Conservation (phyloP, 148 eudicot genomes). For the Amaranthus palmeri region DNA sequence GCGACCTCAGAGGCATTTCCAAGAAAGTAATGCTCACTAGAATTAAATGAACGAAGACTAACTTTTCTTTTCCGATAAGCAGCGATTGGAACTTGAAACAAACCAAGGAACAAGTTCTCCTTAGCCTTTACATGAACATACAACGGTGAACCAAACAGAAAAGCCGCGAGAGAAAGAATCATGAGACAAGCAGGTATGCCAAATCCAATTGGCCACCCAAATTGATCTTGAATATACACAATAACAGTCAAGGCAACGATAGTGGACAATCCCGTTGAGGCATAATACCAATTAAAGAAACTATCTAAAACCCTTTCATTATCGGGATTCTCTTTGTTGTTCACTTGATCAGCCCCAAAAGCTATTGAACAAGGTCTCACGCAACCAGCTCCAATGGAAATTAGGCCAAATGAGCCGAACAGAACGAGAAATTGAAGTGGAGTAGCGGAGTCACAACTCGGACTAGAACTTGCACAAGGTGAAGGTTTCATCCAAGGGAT, state of each 20-base stretch:
- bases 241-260: slow-evolving; percentile 53
- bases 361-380: slow-evolving; percentile 45
- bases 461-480: slow-evolving; percentile 23
- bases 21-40: slow-evolving; percentile 16
- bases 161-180: slow-evolving; percentile 43
- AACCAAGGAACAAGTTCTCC: slow-evolving; percentile 49
- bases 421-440: slow-evolving; percentile 27
- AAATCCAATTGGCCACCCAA: slow-evolving; percentile 70
- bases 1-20: slow-evolving; percentile 7
- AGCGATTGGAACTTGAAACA: slow-evolving; percentile 53
- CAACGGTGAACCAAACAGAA: slow-evolving; percentile 49
- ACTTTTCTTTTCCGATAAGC: slow-evolving; percentile 39
- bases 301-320: slow-evolving; percentile 28
- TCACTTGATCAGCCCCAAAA: slow-evolving; percentile 42
- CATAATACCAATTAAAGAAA: slow-evolving; percentile 32
- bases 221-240: slow-evolving; percentile 73
- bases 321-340: slow-evolving; percentile 24
- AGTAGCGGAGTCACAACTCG: slow-evolving; percentile 26
- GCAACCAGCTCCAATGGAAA: slow-evolving; percentile 46
- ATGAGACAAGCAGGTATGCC: slow-evolving; percentile 60
- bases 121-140: slow-evolving; percentile 47
- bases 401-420: slow-evolving; percentile 28
- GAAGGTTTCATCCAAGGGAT: slow-evolving; percentile 31
- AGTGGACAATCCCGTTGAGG: slow-evolving; percentile 21
- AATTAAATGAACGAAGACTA: slow-evolving; percentile 2